Evolutionary conservation across 1,284 basidiomycete species (phyloP), one percentile per base, ranked within the genome.

Genomic region (Xanthoconium separans): DNA sequence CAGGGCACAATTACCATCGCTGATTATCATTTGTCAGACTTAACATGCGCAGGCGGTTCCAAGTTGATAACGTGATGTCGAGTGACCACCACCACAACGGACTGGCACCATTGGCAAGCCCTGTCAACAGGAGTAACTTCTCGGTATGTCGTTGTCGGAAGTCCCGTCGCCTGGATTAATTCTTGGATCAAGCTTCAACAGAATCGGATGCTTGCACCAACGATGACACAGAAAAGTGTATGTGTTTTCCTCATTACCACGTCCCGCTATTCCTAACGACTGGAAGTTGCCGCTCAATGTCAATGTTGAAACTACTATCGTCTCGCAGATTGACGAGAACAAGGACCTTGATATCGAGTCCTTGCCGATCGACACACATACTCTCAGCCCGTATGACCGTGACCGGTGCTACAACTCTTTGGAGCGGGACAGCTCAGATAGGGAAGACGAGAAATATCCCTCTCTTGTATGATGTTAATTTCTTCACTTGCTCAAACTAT

Each of bases 291-390:
- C 65, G 44, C 57, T 69, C 3, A 72, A 72, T 18, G 70, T 70
- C 53, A 72, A 71, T 27, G 69, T 69, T 5, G 70, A 70, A 33
- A 70, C 70, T 0, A 69, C 67, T 4, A 56, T 69, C 6, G 69
- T 72, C 8, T 69, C 70, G 6, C 66, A 69, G 33, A 65, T 69
- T 1, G 67, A 69, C 33, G 70, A 68, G 10, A 47, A 53, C 31
- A 65, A 65, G 36, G 62, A 57, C 13, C 54, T 54, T 18, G 69
- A 71, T 20, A 48, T 68, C 5, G 65, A 68, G n/a, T 31, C 56
- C n/a, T 18, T 37, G 20, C 55, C 43, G 7, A 18, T 15, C 2
- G 39, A 53, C n/a, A 50, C 51, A 11, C 27, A 27, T 27, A 68
- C 61, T 18, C 47, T 62, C 9, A 54, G 55, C 11, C 55, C 45